Evolutionary conservation across 768 basidiomycete species (phyloP), one percentile per base, ranked within the genome.

Genomic region (Rhizopogon vulgaris): DNA sequence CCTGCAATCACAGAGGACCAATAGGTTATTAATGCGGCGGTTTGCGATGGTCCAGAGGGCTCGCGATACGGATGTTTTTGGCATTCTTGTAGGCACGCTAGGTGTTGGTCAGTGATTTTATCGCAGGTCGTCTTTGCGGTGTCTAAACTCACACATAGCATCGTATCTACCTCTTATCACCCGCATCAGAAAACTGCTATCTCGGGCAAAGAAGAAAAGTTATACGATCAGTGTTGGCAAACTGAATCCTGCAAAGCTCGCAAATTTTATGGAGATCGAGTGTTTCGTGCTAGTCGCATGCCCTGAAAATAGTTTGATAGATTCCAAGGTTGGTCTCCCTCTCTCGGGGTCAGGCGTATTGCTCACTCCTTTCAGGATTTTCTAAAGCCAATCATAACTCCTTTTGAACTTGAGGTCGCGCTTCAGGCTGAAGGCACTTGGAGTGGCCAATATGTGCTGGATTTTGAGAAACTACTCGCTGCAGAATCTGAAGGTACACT

Each of bases 161-260:
- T 86, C 85, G 0, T 97, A 97, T 57, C 79, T 94, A 1, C 85
- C 91, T 1, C 75, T 97, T 4, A 87, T 99, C 53, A 75, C 78
- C 0, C 84, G 90, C 58, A 76, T 98, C n/a, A 86, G 95, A 6
- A 63, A 71, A 14, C 71, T 87, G 8, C 78, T 98, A 46, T 65
- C 75, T 1, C 75, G 73, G 37, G 76, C 82, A 1, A 80, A 78
- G 54, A 95, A 94, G 72, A 98, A 98, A 66, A 83, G 82, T 55
- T 99, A 98, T 69, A 97, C 95, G 2, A 82, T 99, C 58, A 89
- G 84, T 49, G 94, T 99, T 0, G 95, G 96, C 36, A 93, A 95
- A 68, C 79, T 96, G 42, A 96, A 91, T 59, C 94, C 96, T 0
- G 80, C 93, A 6, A 98, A 98, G 62, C 77, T 98, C 18, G 95